Evolutionary conservation across 768 basidiomycete genomes (phyloP).

Genomic region (Coprinellus micaceus): DNA sequence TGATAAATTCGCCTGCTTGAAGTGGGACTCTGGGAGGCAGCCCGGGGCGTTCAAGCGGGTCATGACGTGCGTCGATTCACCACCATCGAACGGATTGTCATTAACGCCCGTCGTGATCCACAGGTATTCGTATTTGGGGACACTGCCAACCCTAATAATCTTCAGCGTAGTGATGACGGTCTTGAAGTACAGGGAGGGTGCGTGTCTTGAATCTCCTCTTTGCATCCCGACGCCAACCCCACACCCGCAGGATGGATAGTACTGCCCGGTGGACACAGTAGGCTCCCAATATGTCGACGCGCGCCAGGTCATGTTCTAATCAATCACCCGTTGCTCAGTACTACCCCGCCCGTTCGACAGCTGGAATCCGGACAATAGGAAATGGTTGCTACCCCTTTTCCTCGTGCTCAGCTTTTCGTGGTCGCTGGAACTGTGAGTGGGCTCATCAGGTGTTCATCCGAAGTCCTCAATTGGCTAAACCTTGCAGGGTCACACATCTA

Average conservation of each 20-base stretch:
- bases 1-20: slow-evolving; percentile 70
- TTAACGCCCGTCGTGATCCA: slow-evolving; percentile 8
- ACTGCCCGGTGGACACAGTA: slow-evolving; percentile 31
- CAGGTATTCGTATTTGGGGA: slow-evolving; percentile 77
- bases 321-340: slow-evolving; percentile 33
- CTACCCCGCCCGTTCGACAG: slow-evolving; percentile 51
- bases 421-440: slow-evolving; percentile 70
- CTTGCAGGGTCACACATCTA: slow-evolving; percentile 66
- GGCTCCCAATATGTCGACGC: slow-evolving; percentile 10
- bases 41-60: slow-evolving; percentile 84
- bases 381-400: slow-evolving; percentile 65
- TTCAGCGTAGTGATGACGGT: slow-evolving; percentile 60
- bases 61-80: slow-evolving; percentile 64
- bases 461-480: neutral
- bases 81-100: slow-evolving; percentile 13
- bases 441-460: slow-evolving; percentile 4
- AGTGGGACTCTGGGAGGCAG: slow-evolving; percentile 72
- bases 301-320: neutral
- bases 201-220: slow-evolving; percentile 10
- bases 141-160: slow-evolving; percentile 60
- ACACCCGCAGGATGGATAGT: slow-evolving; percentile 37
- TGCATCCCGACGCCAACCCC: neutral
- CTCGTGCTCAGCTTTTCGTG: slow-evolving; percentile 71
- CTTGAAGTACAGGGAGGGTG: slow-evolving; percentile 75
- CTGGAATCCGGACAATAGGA: slow-evolving; percentile 44